Evolutionary conservation across 164 flowering plant genomes (phyloP).

Genomic region (Aristolochia contorta): DNA sequence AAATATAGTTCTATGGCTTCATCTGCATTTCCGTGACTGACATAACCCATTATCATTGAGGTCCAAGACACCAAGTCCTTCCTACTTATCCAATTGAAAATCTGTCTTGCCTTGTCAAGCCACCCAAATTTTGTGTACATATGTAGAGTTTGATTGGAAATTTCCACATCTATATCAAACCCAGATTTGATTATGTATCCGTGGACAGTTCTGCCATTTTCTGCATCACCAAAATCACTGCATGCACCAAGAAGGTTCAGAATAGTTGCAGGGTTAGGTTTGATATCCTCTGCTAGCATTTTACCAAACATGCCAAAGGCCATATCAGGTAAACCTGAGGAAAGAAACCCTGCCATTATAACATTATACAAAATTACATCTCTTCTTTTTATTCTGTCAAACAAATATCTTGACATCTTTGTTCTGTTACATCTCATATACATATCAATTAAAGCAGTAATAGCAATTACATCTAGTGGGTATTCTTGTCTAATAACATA

Average conservation of each 20-base stretch:
- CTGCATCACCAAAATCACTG: slow-evolving; percentile 24
- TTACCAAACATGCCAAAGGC: slow-evolving; percentile 21
- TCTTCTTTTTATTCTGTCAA: slow-evolving; percentile 18
- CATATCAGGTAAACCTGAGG: slow-evolving; percentile 16
- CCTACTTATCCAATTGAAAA: slow-evolving; percentile 27
- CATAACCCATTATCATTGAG: slow-evolving; percentile 46
- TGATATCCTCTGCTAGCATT: slow-evolving; percentile 24
- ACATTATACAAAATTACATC: slow-evolving; percentile 35
- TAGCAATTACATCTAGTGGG: slow-evolving; percentile 29
- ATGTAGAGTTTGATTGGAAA: slow-evolving; percentile 36
- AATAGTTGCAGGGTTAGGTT: slow-evolving; percentile 31
- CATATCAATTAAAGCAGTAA: slow-evolving; percentile 47
- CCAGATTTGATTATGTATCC: slow-evolving; percentile 35
- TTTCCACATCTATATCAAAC: slow-evolving; percentile 21
- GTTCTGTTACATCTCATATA: slow-evolving; percentile 34
- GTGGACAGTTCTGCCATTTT: slow-evolving; percentile 32
- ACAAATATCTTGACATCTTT: slow-evolving; percentile 24
- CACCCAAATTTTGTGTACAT: slow-evolving; percentile 43
- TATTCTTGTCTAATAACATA: slow-evolving; percentile 28
- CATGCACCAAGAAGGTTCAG: slow-evolving; percentile 27
- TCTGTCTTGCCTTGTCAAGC: slow-evolving; percentile 24
- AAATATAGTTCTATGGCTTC: slow-evolving; percentile 34
- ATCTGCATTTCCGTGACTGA: slow-evolving; percentile 24
- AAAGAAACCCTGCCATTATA: slow-evolving; percentile 37
- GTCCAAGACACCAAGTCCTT: slow-evolving; percentile 57